These are phyloP conservation scores for Lichina pygmaea DNA, from an alignment of 495 filamentous ascomycete genomes.

Conservation along the genomic window DNA sequence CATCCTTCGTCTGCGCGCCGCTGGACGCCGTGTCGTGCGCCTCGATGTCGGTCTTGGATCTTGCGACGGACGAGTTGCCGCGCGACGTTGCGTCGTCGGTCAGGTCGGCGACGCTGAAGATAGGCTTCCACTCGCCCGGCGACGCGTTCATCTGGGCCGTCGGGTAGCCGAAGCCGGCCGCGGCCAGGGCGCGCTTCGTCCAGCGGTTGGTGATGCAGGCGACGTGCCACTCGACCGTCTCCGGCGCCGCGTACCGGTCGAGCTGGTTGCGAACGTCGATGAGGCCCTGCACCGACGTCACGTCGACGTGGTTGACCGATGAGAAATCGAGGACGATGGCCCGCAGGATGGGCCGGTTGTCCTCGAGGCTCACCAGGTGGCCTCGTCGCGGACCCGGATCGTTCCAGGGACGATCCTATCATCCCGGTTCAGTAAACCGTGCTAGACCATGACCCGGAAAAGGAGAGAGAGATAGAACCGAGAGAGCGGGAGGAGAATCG, in stretches of 20 bases:
- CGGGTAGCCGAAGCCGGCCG: constrained; percentile 81
- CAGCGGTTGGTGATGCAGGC: constrained; percentile 87
- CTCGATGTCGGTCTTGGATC: not conserved
- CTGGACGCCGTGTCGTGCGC: not conserved
- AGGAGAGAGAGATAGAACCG: not conserved
- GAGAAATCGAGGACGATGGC: constrained; percentile 89
- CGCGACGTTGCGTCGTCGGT: constrained; percentile 42
- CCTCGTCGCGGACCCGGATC: constrained; percentile 56
- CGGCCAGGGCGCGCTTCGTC: constrained; percentile 85
- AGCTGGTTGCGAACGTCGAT: constrained; percentile 97
- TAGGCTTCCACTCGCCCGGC: constrained; percentile 57
- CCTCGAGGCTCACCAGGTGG: constrained; percentile 18
- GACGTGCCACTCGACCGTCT: constrained; percentile 86
- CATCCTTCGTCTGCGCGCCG: not conserved
- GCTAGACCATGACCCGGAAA: not conserved
- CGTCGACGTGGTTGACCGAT: constrained; percentile 87
- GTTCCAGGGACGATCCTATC: constrained; percentile 75
- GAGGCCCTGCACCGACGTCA: constrained; percentile 79
- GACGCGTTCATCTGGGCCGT: constrained; percentile 19
- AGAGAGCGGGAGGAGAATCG: not conserved
- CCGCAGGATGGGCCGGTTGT: constrained; percentile 49
- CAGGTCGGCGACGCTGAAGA: constrained; percentile 71
- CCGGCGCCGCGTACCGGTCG: constrained; percentile 61
- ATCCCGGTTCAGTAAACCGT: not conserved
- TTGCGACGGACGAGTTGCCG: not conserved